Evolutionary conservation across 1,284 basidiomycete species (phyloP).

Genomic region (Pseudozyma thailandica): DNA sequence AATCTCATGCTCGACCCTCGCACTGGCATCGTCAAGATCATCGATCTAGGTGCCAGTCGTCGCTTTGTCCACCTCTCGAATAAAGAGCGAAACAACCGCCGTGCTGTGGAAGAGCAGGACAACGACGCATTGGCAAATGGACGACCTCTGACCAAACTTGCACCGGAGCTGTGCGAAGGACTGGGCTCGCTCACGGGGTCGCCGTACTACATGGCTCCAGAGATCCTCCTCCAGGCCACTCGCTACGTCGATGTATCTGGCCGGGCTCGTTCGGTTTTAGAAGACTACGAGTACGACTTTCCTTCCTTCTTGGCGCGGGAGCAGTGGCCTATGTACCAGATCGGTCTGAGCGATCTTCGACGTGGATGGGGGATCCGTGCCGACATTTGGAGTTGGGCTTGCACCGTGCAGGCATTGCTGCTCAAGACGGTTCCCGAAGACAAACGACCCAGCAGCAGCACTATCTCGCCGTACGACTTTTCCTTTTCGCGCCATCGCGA

Average conservation of each 20-base stretch:
- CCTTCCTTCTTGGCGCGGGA: slow-evolving; percentile 23
- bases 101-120: slow-evolving; percentile 56
- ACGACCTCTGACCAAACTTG: slow-evolving; percentile 10
- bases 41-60: slow-evolving; percentile 56
- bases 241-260: slow-evolving; percentile 47
- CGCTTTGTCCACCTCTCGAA: slow-evolving; percentile 55
- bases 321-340: slow-evolving; percentile 32
- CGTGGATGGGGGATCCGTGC: slow-evolving; percentile 58
- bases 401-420: slow-evolving; percentile 50
- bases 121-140: slow-evolving; percentile 9
- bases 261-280: slow-evolving; percentile 41
- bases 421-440: slow-evolving; percentile 42
- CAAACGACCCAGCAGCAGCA: slow-evolving; percentile 41
- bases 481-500: slow-evolving; percentile 48
- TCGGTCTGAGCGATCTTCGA: slow-evolving; percentile 48
- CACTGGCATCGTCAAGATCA: slow-evolving; percentile 55
- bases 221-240: slow-evolving; percentile 58
- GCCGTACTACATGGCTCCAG: slow-evolving; percentile 60
- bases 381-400: slow-evolving; percentile 63
- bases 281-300: slow-evolving; percentile 53
- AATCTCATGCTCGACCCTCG: slow-evolving; percentile 59
- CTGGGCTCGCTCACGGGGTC: slow-evolving; percentile 60
- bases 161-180: slow-evolving; percentile 46
- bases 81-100: slow-evolving; percentile 43
- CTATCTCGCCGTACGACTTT: slow-evolving; percentile 59